Conservation (phyloP, 495 filamentous ascomycete species). For the Chaetomium cochliodes region DNA sequence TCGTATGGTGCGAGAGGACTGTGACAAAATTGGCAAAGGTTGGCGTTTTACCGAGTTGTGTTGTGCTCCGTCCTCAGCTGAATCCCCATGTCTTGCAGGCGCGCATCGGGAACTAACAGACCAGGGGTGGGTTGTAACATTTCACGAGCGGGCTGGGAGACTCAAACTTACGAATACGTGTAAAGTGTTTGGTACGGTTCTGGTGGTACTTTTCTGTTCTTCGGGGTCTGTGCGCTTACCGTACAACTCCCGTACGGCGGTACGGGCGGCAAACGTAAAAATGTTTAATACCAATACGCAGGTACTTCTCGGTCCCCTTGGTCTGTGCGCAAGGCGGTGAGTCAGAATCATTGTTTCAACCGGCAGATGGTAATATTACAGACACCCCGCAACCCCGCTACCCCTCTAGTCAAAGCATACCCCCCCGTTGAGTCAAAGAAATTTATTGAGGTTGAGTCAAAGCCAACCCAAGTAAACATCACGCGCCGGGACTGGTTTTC, state of each 20-base stretch:
- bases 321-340: conserved; percentile 8
- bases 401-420: conserved; percentile 22
- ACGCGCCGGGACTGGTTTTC: neutral
- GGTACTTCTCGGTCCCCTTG: too few species aligned
- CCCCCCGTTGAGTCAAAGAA: conserved; percentile 31
- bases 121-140: neutral
- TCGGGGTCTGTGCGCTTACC: neutral
- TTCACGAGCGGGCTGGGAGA: neutral
- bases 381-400: conserved; percentile 28
- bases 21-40: neutral
- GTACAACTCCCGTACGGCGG: too few species aligned
- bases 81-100: neutral
- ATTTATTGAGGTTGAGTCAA: conserved; percentile 31
- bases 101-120: conserved; percentile 3
- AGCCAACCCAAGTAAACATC: conserved; percentile 9
- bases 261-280: too few species aligned
- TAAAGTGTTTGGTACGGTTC: neutral
- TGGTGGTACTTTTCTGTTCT: neutral
- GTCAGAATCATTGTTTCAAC: neutral
- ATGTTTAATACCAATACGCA: too few species aligned
- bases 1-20: neutral
- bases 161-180: neutral
- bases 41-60: neutral
- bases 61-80: neutral
- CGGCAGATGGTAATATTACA: conserved; percentile 18